These are phyloP conservation scores for Lichtheimia ramosa DNA, from an alignment of 371 early-diverging fungal genomes.

Conservation along the genomic window DNA sequence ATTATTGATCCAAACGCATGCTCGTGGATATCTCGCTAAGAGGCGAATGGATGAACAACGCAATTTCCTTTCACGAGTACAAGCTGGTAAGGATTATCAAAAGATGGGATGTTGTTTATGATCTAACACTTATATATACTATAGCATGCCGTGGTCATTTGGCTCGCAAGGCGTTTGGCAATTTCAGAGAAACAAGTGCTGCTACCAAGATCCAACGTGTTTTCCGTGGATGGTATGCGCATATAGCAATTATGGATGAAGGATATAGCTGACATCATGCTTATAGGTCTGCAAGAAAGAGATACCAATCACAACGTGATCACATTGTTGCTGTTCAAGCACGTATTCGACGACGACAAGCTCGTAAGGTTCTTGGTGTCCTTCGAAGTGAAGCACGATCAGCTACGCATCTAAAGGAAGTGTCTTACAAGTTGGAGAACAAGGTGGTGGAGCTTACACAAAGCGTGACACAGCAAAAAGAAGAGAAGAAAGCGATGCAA, in stretches of 20 bases:
- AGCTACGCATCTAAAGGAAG: slow-evolving; percentile 88
- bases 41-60: slow-evolving; percentile 42
- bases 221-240: slow-evolving; percentile 49
- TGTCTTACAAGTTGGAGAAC: slow-evolving; percentile 90
- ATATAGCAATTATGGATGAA: background rate
- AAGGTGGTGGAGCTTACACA: slow-evolving; percentile 95
- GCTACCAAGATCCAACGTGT: slow-evolving; percentile 79
- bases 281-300: slow-evolving; percentile 50
- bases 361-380: slow-evolving; percentile 58
- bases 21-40: slow-evolving; percentile 70
- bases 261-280: background rate
- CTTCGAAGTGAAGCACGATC: slow-evolving; percentile 87
- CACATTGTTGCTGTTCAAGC: slow-evolving; percentile 78
- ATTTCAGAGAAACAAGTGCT: slow-evolving; percentile 60
- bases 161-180: slow-evolving; percentile 54
- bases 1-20: slow-evolving; percentile 68
- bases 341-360: slow-evolving; percentile 72
- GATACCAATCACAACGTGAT: slow-evolving; percentile 45
- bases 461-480: slow-evolving; percentile 66
- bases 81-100: slow-evolving; percentile 48
- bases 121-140: background rate
- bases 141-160: slow-evolving; percentile 48
- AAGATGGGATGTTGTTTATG: background rate
- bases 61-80: slow-evolving; percentile 35
- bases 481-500: slow-evolving; percentile 66